phyloP scores from a whole-genome alignment of 495 filamentous ascomycete genomes.

The Aspergillus sclerotiicarbonarius region DNA sequence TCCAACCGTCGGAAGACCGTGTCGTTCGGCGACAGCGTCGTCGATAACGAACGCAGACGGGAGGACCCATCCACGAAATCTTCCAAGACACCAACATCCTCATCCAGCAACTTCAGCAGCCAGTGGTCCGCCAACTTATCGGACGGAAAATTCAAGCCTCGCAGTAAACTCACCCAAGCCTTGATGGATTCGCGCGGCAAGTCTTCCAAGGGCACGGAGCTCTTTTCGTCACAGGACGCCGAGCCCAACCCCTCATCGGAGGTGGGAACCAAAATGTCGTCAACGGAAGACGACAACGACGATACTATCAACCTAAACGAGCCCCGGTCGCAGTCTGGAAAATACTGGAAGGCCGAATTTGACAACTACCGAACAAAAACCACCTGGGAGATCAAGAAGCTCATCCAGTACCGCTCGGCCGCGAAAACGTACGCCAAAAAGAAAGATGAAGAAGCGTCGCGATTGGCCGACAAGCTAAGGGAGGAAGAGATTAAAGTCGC shows the following conservation, averaged over 20 bases:
- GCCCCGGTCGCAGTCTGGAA: slow-evolving; percentile 79
- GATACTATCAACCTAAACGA: slow-evolving; percentile 74
- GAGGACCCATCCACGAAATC: slow-evolving; percentile 31
- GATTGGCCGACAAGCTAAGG: slow-evolving; percentile 67
- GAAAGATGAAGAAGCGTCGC: slow-evolving; percentile 78
- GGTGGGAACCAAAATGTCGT: slow-evolving; percentile 9
- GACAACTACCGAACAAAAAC: slow-evolving; percentile 79
- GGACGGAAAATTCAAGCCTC: slow-evolving; percentile 46
- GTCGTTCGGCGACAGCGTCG: slow-evolving; percentile 74
- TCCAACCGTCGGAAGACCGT: slow-evolving; percentile 82
- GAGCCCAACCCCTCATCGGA: slow-evolving; percentile 16
- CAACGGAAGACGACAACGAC: slow-evolving; percentile 45
- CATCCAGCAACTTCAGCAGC: slow-evolving; percentile 61
- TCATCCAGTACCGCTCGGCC: slow-evolving; percentile 75
- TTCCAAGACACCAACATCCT: slow-evolving; percentile 34
- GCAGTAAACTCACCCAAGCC: slow-evolving; percentile 47
- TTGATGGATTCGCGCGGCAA: slow-evolving; percentile 46
- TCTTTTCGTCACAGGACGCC: slow-evolving; percentile 10
- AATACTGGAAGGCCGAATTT: slow-evolving; percentile 92
- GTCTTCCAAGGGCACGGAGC: slow-evolving; percentile 25
- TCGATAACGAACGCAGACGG: slow-evolving; percentile 56
- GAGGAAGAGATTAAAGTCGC: slow-evolving; percentile 58
- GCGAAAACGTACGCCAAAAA: slow-evolving; percentile 87
- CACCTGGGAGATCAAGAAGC: slow-evolving; percentile 71
- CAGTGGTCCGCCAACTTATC: slow-evolving; percentile 58